Base-by-base conservation (phyloP, 768 basidiomycete species). In the Serendipita indica region DNA sequence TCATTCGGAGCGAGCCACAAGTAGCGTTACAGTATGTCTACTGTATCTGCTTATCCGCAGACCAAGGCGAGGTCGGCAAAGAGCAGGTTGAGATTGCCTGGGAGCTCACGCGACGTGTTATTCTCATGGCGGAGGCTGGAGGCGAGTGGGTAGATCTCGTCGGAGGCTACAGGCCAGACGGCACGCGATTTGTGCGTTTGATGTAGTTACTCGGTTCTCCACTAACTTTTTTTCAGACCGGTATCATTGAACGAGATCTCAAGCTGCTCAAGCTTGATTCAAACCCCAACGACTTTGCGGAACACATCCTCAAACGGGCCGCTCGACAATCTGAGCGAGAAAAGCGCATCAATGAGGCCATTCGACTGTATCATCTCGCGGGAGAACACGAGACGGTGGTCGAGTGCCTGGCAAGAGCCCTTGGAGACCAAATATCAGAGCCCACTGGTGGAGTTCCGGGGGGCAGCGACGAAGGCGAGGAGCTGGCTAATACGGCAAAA, bases 21-120 rank as follows among this genome's bases (percentile, higher is more conserved):
- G 89, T 93, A 65, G 94, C 93, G 0, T 71, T 99, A 56, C 92
- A 99, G 70, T 98, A 97, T 63, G 86, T 93, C 22, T 92, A 91
- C 66, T 86, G 86, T 60, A 78, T 96, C 3, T 81, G 83, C 58
- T 77, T 97, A 3, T 77, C 79, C 27, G 75, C 82, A 5, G 90
- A 94, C 67, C 82, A 87, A 34, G 74, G 77, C 1, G 78, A 78
- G 1, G 75, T 84, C 10, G 89, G 90, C n/a, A 81, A 81, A 65
- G 87, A 92, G 67, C 92, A 96, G 65, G 71, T 89, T 35, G 83
- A 88, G 67, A 77, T 71, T 33, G 82, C 88, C 1, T 89, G 87
- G 84, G 86, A 89, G 46, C 78, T 88, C 22, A 81, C 81, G 0
- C 73, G 88, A 45, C 76, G 86, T 39, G 84, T 89, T 61, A 84